Evolutionary conservation across 2,329 filamentous ascomycete genomes (phyloP).

Genomic region (Colletotrichum magnum): DNA sequence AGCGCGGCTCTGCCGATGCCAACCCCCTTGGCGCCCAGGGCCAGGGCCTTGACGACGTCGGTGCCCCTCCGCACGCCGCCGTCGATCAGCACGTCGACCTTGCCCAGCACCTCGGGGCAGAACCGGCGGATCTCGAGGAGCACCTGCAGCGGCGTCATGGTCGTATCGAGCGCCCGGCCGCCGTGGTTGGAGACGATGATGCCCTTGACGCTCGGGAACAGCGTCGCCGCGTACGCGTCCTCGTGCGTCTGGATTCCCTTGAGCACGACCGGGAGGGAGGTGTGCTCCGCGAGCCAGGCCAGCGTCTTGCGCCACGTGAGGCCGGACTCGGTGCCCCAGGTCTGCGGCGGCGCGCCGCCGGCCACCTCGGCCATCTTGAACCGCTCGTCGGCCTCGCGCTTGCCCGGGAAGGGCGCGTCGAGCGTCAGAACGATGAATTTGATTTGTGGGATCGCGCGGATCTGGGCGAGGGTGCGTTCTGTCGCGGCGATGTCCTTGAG

Average conservation of each 20-base stretch:
- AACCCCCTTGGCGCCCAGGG: constrained; percentile 67
- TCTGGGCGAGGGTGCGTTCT: constrained; percentile 59
- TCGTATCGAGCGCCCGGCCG: constrained; percentile 65
- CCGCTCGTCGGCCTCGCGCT: constrained; percentile 71
- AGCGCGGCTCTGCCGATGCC: constrained; percentile 67
- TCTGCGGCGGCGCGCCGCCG: constrained; percentile 21
- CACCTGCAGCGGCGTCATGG: constrained; percentile 51
- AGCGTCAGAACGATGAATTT: constrained; percentile 48
- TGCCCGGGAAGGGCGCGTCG: constrained; percentile 56
- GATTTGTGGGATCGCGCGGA: constrained; percentile 78
- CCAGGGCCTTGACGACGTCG: constrained; percentile 68
- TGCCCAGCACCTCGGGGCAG: constrained; percentile 63
- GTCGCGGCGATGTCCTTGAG: constrained; percentile 77
- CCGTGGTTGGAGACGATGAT: constrained; percentile 72
- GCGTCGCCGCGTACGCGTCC: constrained; percentile 51
- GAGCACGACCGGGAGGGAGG: constrained; percentile 65
- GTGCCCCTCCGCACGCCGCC: constrained; percentile 67
- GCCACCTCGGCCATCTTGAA: constrained; percentile 63
- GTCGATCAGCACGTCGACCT: constrained; percentile 67
- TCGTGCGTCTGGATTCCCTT: constrained; percentile 71
- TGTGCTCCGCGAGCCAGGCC: constrained; percentile 63
- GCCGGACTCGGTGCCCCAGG: constrained; percentile 60
- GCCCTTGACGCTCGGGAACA: constrained; percentile 57
- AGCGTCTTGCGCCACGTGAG: constrained; percentile 67
- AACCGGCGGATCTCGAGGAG: constrained; percentile 65